Conservation (phyloP, 75 land plant species). For the Cunninghamia lanceolata region DNA sequence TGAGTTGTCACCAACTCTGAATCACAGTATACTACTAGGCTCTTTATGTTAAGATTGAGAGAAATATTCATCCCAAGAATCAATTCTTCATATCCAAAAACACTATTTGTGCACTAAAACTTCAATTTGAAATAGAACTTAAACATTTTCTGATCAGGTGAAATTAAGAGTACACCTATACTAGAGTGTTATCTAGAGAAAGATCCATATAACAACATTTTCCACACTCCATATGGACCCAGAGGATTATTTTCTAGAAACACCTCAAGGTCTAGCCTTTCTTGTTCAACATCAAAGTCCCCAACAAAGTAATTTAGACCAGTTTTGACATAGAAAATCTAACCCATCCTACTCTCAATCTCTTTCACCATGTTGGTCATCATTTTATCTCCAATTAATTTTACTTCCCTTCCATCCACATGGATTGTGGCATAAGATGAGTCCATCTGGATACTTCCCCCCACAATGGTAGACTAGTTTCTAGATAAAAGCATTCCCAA, state of each 20-base stretch:
- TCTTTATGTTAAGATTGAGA: not conserved
- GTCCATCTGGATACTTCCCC: not conserved
- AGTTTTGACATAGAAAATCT: too few relatives aligned
- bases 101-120: not conserved
- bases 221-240: too few relatives aligned
- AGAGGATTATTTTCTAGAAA: too few relatives aligned
- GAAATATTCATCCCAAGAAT: not conserved
- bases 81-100: not conserved
- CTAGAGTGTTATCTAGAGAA: not conserved
- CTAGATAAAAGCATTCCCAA: not conserved
- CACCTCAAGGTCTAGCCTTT: too few relatives aligned
- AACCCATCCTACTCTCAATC: too few relatives aligned
- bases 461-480: not conserved
- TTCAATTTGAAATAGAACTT: not conserved
- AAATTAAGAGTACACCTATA: not conserved
- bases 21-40: not conserved
- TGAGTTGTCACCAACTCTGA: not conserved
- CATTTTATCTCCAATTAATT: not conserved
- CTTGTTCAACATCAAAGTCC: too few relatives aligned
- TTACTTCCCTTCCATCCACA: not conserved
- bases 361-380: not conserved
- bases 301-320: too few relatives aligned
- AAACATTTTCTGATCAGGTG: not conserved
- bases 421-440: not conserved
- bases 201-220: not conserved